Evolutionary conservation across 805 yeast genomes (phyloP), one percentile per base, ranked within the genome.

Genomic region (Monosporozyma solicola): DNA sequence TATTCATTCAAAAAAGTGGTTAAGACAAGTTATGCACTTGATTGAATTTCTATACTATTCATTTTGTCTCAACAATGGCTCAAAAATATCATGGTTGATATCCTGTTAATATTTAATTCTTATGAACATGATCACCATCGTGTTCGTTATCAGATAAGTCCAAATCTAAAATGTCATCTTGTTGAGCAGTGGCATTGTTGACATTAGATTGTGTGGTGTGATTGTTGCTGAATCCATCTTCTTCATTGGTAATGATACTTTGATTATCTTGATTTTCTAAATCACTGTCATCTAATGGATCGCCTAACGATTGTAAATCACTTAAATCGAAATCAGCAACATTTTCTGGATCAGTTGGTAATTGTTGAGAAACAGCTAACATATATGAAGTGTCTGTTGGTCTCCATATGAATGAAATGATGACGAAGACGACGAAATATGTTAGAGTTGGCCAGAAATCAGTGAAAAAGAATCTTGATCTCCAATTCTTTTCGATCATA

Each of bases 401-500:
- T 70, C 99, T 84, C 99, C 99, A 94, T 57, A 94, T 80, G 74
- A 90, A 81, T 5, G 96, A 87, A 57, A 94, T 77, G 9, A 90
- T 80, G 61, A 85, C 79, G 67, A 94, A 91, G 41, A 91, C 91
- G 48, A 84, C 71, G 64, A 87, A 88, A 72, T 89, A 94, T 13
- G 90, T 84, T 49, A 89, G 78, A 49, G 95, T 84, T 41, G 97
- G 96, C 97, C 98, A 91, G 73, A 95, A 95, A 61, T 92, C 97
- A 47, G 85, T 78, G 51, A 89, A 71, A 62, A 94, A 89, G 74
- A 88, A 91, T 63, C 95, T 81, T 47, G 88, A 80, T 71, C 91
- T 87, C 99, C 99, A 94, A 66, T 87, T 85, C 59, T 81, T 81
- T 63, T 91, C 96, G 54, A 92, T 78, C 66, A 87, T 78, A 55